These are phyloP conservation scores for Trametes cinnabarina DNA, from an alignment of 768 basidiomycete species.

Conservation along the genomic window DNA sequence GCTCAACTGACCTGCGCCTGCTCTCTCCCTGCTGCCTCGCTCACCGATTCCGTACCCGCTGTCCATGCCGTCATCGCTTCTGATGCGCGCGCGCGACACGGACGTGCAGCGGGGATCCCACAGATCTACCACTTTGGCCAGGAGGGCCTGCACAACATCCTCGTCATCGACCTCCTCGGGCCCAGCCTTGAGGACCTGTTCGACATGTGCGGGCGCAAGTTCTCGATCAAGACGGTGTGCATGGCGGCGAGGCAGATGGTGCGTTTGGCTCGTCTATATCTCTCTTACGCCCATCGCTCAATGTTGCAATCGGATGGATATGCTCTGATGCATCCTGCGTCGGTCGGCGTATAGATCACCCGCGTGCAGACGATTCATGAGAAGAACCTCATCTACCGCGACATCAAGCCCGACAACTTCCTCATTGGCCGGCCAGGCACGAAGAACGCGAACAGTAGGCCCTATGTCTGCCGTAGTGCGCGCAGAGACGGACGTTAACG, in stretches of 20 bases:
- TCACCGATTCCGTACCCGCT: background rate
- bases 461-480: background rate
- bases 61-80: background rate
- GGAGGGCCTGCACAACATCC: slow-evolving; percentile 96
- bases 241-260: slow-evolving; percentile 99
- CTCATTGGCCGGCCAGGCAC: slow-evolving; percentile 92
- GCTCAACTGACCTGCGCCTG: background rate
- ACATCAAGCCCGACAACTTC: slow-evolving; percentile 99
- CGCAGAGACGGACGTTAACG: background rate
- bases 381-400: slow-evolving; percentile 98
- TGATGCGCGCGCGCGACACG: background rate
- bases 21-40: background rate
- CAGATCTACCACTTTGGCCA: slow-evolving; percentile 99
- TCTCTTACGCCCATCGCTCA: background rate
- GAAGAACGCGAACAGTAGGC: slow-evolving; percentile 76
- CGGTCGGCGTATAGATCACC: slow-evolving; percentile 64
- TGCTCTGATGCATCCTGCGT: background rate
- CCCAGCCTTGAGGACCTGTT: slow-evolving; percentile 97
- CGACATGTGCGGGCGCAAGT: slow-evolving; percentile 98
- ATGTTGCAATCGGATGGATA: background rate
- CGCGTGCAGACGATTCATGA: slow-evolving; percentile 98
- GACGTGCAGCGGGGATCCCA: slow-evolving; percentile 79
- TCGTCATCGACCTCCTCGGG: slow-evolving; percentile 97
- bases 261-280: slow-evolving; percentile 20
- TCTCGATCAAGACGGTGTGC: slow-evolving; percentile 96